Percentiles rank a stretch among this genome's conserved stretches.
Conservation (phyloP, 1,284 basidiomycete species). For the Fistulina hepatica region DNA sequence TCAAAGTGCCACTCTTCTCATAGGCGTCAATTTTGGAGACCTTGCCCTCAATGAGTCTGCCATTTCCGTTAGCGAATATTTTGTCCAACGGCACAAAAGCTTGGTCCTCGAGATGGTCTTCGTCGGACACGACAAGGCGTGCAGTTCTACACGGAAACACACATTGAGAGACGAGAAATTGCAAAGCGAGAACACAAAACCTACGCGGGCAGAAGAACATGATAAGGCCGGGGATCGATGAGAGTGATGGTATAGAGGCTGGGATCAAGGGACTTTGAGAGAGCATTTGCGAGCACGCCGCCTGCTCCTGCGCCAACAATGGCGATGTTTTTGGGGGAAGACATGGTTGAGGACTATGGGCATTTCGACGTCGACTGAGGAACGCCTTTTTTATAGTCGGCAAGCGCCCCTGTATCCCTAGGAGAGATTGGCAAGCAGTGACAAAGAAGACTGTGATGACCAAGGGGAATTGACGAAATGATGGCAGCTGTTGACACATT, state of each 20-base stretch:
- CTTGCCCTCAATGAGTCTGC: conserved; percentile 33
- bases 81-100: conserved; percentile 37
- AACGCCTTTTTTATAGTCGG: too few relatives aligned
- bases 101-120: conserved; percentile 27
- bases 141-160: conserved; percentile 10
- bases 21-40: conserved; percentile 32
- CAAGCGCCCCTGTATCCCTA: too few relatives aligned
- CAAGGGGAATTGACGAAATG: too few relatives aligned
- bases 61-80: conserved; percentile 31
- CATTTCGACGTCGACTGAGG: too few relatives aligned
- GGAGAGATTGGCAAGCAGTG: too few relatives aligned
- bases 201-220: conserved; percentile 25
- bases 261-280: conserved; percentile 25
- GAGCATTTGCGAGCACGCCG: conserved; percentile 23
- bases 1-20: conserved; percentile 27
- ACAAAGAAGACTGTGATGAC: too few relatives aligned
- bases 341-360: too few relatives aligned
- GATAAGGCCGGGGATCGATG: conserved; percentile 29
- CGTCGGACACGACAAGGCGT: conserved; percentile 18
- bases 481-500: too few relatives aligned
- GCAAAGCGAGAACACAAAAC: conserved; percentile 23
- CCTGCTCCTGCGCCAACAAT: conserved; percentile 36
- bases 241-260: conserved; percentile 29
- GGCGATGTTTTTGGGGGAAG: conserved; percentile 21
- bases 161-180: conserved; percentile 1